A percentile compares a stretch with the other conserved stretches of the same genome.
Conservation (phyloP, 768 basidiomycete species). For the Strobilomyces echinocephalus region DNA sequence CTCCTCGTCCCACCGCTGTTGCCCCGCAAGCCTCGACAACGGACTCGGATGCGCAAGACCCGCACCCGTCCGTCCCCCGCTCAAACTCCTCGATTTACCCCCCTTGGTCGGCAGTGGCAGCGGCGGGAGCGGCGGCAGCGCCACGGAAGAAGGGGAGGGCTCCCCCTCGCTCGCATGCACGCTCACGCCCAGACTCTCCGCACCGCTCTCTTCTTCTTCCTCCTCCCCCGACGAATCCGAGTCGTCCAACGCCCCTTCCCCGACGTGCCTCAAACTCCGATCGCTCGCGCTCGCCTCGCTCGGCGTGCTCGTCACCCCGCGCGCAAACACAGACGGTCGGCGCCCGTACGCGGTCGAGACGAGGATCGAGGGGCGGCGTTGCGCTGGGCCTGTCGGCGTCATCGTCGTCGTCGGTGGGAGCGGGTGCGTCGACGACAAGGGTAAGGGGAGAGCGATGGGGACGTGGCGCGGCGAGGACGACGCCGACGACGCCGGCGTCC, state of each 20-base stretch:
- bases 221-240: constrained; percentile 61
- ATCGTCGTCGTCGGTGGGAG: constrained; percentile 34
- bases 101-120: too few relatives aligned
- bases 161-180: constrained; percentile 28
- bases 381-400: constrained; percentile 32
- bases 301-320: constrained; percentile 36
- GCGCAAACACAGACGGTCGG: constrained; percentile 39
- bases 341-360: constrained; percentile 34
- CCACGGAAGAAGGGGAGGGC: not conserved
- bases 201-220: constrained; percentile 20
- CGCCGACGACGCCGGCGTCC: constrained; percentile 56
- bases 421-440: too few relatives aligned
- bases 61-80: constrained; percentile 15
- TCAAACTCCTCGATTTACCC: constrained; percentile 36
- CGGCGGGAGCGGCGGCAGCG: too few relatives aligned
- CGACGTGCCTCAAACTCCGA: constrained; percentile 56
- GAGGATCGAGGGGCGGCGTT: constrained; percentile 36
- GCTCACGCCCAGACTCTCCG: constrained; percentile 6
- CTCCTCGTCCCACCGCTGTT: constrained; percentile 53
- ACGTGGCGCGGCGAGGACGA: constrained; percentile 52
- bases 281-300: constrained; percentile 36
- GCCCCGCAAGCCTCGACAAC: constrained; percentile 52
- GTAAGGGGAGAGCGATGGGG: constrained; percentile 15
- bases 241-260: constrained; percentile 75
- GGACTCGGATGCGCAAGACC: constrained; percentile 56